phyloP scores from a whole-genome alignment of 2,329 filamentous ascomycete species.

The Colletotrichum orbiculare region DNA sequence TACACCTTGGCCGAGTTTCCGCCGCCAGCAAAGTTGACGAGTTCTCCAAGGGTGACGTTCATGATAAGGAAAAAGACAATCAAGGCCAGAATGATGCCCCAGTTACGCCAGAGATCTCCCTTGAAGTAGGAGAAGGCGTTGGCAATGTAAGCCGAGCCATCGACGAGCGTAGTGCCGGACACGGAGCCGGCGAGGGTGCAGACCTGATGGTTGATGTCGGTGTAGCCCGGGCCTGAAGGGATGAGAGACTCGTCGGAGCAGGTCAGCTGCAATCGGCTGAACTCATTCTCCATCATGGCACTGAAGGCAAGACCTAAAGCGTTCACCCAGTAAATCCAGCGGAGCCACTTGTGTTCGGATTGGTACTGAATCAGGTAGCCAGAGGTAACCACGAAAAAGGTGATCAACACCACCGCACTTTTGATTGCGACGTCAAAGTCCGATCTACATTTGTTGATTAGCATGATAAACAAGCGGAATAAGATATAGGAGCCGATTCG shows the following conservation, averaged over 20 bases:
- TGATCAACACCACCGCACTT: conserved; percentile 82
- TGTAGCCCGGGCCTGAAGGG: conserved; percentile 76
- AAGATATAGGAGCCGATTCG: not conserved
- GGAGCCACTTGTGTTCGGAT: conserved; percentile 77
- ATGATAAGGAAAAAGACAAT: conserved; percentile 80
- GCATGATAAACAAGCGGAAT: not conserved
- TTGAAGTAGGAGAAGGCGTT: conserved; percentile 75
- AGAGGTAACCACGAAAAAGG: conserved; percentile 82
- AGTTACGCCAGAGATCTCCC: conserved; percentile 82
- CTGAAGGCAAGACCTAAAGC: conserved; percentile 80
- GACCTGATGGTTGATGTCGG: conserved; percentile 78
- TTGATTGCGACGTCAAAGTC: conserved; percentile 90
- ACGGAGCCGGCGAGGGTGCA: conserved; percentile 82
- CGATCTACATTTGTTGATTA: not conserved
- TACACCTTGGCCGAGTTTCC: conserved; percentile 86
- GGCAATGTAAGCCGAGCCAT: conserved; percentile 76
- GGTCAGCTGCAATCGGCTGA: conserved; percentile 73
- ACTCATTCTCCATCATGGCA: conserved; percentile 88
- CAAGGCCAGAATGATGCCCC: conserved; percentile 81
- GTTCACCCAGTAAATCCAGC: conserved; percentile 86
- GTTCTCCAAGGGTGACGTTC: conserved; percentile 83
- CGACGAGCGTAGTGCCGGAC: conserved; percentile 71
- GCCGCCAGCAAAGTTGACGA: conserved; percentile 80
- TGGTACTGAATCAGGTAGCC: conserved; percentile 88
- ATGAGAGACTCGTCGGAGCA: conserved; percentile 77